Evolutionary conservation across 1,284 basidiomycete species (phyloP), one percentile per base, ranked within the genome.

Genomic region (Pisolithus thermaeus): DNA sequence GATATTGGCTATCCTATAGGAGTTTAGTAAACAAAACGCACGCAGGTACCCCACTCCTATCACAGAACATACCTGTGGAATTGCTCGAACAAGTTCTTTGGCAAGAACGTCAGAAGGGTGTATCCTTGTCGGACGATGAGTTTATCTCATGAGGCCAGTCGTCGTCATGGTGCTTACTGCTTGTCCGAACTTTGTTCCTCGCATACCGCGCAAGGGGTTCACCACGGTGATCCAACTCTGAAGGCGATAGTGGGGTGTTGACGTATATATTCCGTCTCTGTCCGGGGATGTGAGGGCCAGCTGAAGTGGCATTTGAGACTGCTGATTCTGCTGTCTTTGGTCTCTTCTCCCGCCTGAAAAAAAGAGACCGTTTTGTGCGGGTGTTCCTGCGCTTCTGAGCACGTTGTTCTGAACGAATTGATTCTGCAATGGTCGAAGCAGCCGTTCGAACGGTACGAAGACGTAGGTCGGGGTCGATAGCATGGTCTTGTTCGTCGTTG

Each of bases 111-210:
- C 57, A 96, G 50, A 53, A 92, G 66, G 30, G 94, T 97, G 71
- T 97, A 98, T 70, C 97, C 90, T 89, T 66, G 22, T 35, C 47
- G 49, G 53, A 47, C 57, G 54, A 57, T 58, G 47, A 58, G 40
- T 37, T 28, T 41, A 48, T 22, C 50, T 42, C 14, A 38, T 9
- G 43, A 22, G 14, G 53, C 22, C 38, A 42, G 36, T 40, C 35
- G 14, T 39, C 35, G 14, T 20, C 0, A 32, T 7, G 8, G 23
- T 18, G 84, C 88, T 71, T 68, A 91, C 89, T 96, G 59, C 87
- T 90, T 42, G 95, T 97, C 62, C 90, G 79, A 54, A 98, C 93
- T 79, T 97, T 98, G 70, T 98, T 98, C 59, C 95, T 77, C 32
- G 83, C 81, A 71, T 95, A 98, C 27, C 79, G 78, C 36, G 74